phyloP scores from a whole-genome alignment of 345 rosid genomes.

The Citropsis articulata region DNA sequence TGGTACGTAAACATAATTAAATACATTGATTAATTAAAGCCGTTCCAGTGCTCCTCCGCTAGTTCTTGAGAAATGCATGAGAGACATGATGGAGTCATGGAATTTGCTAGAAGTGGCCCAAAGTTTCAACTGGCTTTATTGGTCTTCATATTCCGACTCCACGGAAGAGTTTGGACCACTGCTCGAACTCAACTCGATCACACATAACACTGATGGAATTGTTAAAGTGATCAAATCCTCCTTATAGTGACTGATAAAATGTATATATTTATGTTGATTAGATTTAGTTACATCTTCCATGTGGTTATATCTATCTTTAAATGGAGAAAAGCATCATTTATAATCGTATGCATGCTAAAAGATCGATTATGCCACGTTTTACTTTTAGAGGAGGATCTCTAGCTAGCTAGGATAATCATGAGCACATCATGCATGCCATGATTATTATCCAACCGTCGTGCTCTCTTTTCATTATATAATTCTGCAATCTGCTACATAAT shows the following conservation, averaged over 20 bases:
- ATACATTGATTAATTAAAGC: not conserved
- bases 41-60: conserved; percentile 9
- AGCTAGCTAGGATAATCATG: conserved; percentile 14
- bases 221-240: not conserved
- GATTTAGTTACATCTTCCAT: not conserved
- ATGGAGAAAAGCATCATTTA: not conserved
- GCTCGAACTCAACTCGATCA: not conserved
- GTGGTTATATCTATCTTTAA: not conserved
- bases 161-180: not conserved
- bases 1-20: not conserved
- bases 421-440: conserved; percentile 22
- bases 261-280: not conserved
- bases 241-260: not conserved
- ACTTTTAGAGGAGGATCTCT: conserved; percentile 9
- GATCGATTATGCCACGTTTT: not conserved
- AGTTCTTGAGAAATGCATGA: not conserved
- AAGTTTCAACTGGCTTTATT: not conserved
- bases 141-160: not conserved
- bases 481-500: not conserved
- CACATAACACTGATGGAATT: not conserved
- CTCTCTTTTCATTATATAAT: not conserved
- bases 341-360: not conserved
- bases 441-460: not conserved
- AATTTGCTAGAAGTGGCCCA: not conserved
- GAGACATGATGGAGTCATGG: not conserved